Base-by-base conservation (phyloP, 163 green algal genomes). In the Scenedesmus sp. region DNA sequence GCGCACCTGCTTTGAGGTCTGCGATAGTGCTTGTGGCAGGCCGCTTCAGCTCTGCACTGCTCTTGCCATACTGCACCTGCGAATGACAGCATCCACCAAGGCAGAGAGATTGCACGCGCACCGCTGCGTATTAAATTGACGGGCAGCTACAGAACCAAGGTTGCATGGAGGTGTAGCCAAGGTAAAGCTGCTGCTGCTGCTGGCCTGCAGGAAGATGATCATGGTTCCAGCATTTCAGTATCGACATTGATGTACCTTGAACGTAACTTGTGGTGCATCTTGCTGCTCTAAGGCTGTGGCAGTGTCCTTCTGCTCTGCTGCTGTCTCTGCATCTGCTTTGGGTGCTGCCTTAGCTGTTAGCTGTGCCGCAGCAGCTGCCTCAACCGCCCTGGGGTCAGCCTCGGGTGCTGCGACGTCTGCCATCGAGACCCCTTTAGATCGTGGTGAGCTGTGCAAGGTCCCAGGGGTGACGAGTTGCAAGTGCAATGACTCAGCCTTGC, bases 1-100 rank as follows among this genome's bases (percentile, higher is more conserved):
- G 15, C 72, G 72, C 72, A 81, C 83, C 84, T 82, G 85, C 85
- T 84, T 90, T 92, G 6, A 92, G 44, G 30, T 92, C 88, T 35
- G 42, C 81, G 20, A 92, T 40, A 13, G 88, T 92, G 80, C 30
- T 68, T 18, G 33, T 43, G 26, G 88, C 88, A 16, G 79, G 88
- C 40, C 88, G 59, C 68, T 92, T 92, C 2, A 92, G 68, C 13
- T 88, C 81, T 30, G 51, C 76, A 12, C 37, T 86, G 40, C 82
- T 42, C 40, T 91, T 91, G 40, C 87, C 87, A 79, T 86, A 89
- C 43, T 65, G 42, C 9, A 89, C 51, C 42, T 83, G 30, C 22
- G 40, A 24, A 40, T 80, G 70, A 40, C 78, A 59, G 16, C 40
- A 61, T 42, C 12, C 9, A 24, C 6, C 2, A 49, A 24, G n/a